Percentiles rank a stretch among this genome's conserved stretches.
phyloP scores from a whole-genome alignment of 2,329 filamentous ascomycete species.

The Microdochium bolleyi region DNA sequence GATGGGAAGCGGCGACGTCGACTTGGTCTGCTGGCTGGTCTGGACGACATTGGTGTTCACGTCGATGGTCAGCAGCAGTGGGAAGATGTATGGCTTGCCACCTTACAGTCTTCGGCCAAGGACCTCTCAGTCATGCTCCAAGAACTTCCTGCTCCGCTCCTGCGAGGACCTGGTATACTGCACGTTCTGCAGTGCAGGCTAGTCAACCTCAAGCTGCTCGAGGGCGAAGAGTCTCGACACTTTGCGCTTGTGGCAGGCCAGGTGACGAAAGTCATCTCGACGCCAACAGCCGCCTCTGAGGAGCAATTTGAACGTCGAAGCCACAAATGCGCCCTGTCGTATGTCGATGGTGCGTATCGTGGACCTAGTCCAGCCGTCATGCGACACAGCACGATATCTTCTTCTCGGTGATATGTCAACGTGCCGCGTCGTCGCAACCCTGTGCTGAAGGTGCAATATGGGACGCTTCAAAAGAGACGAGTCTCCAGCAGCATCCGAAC shows the following conservation, averaged over 20 bases:
- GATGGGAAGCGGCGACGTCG: background rate
- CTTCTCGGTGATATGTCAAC: background rate
- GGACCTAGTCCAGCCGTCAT: background rate
- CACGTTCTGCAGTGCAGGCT: constrained; percentile 25
- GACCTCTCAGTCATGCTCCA: constrained; percentile 7
- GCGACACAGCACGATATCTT: background rate
- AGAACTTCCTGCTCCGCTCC: constrained; percentile 27
- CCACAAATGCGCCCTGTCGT: background rate
- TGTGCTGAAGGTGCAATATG: too few relatives aligned
- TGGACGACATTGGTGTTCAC: constrained; percentile 12
- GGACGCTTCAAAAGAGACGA: too few relatives aligned
- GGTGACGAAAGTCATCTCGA: background rate
- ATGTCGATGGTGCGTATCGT: background rate
- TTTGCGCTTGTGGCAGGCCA: background rate
- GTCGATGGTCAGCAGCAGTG: constrained; percentile 4
- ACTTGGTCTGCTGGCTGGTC: background rate
- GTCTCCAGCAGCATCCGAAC: too few relatives aligned
- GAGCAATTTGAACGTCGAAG: background rate
- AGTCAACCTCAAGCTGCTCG: background rate
- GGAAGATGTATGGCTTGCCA: constrained; percentile 6
- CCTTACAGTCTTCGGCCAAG: background rate
- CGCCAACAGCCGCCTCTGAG: background rate
- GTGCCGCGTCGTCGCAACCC: background rate
- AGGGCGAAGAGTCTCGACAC: background rate
- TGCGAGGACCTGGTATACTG: constrained; percentile 44